Base-by-base conservation (phyloP, 1,284 basidiomycete species). In the Ganoderma multipileum region DNA sequence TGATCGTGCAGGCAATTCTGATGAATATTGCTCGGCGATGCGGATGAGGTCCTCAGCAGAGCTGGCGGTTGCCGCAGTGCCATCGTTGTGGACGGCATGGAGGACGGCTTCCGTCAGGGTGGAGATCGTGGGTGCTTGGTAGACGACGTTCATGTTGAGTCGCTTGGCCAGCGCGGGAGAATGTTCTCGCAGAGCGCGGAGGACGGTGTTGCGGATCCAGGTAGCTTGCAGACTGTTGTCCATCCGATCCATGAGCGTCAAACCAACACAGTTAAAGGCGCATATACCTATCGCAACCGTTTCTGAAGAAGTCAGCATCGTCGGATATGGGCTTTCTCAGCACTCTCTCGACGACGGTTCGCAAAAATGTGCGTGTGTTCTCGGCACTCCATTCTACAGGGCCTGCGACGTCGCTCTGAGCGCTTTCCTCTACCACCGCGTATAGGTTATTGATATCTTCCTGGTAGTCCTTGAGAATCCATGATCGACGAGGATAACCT, bases 241-340 rank as follows among this genome's bases (percentile, higher is more conserved):
- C 12, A n/a, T 39, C 16, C 14, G 38, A 26, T 14, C 23, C 0
- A 18, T 58, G 0, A n/a, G 55, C 20, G 18, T 26, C 58, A 42
- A 50, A 5, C n/a, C 2, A 23, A 33, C n/a, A 39, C 0, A 23
- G 38, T 36, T 41, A 1, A 30, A 14, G 33, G n/a, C 23, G 12
- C 23, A 36, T 38, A 54, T 42, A 83, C 84, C 83, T 85, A 68
- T 85, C 84, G 57, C 83, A 83, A 20, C 84, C 84, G 64, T 74
- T 71, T 42, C 81, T 77, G 73, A 85, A 85, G 20, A 85, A 69
- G 71, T 86, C 83, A 54, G 78, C 81, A 47, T 81, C 76, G 55
- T 82, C 81, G 1, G 61, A 36, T 1, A 82, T 68, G 0, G 44
- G n/a, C 11, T 68, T 66, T 5, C 66, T 62, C 58, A 82, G 52